These are phyloP conservation scores for Amanita rimosa DNA, from an alignment of 768 basidiomycete genomes.

Conservation along the genomic window DNA sequence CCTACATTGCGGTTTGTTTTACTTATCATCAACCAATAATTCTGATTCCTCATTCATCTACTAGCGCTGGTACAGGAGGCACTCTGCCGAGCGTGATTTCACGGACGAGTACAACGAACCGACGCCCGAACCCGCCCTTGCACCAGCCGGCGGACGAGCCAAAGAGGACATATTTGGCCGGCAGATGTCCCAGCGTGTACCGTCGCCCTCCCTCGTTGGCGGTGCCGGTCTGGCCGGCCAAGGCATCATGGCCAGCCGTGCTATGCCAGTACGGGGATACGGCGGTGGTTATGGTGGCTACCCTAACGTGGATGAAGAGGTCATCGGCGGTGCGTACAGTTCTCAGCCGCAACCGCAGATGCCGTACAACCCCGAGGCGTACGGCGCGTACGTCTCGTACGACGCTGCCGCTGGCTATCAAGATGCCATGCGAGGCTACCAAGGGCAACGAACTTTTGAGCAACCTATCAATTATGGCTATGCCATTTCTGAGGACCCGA, in stretches of 20 bases:
- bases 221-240: conserved; percentile 27
- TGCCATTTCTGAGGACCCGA: neutral
- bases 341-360: conserved; percentile 27
- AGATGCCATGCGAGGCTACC: conserved; percentile 20
- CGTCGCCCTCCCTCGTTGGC: conserved; percentile 18
- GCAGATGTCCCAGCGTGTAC: conserved; percentile 13
- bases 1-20: conserved; percentile 25
- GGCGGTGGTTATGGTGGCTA: conserved; percentile 8
- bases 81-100: conserved; percentile 1
- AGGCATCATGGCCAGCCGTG: conserved; percentile 17
- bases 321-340: conserved; percentile 26
- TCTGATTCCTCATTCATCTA: neutral
- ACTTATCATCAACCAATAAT: neutral
- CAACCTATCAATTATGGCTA: neutral
- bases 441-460: conserved; percentile 21
- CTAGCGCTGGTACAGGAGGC: conserved; percentile 3
- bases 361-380: conserved; percentile 30
- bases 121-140: conserved; percentile 10
- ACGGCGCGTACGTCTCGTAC: conserved; percentile 29
- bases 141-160: conserved; percentile 8
- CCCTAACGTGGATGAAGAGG: conserved; percentile 15
- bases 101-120: conserved; percentile 10
- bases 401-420: conserved; percentile 17
- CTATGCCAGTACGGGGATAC: conserved; percentile 24
- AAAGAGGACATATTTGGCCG: neutral